A percentile compares a stretch with the other conserved stretches of the same genome.
Conservation (phyloP, 2,329 filamentous ascomycete species). For the Aureobasidium sp. region DNA sequence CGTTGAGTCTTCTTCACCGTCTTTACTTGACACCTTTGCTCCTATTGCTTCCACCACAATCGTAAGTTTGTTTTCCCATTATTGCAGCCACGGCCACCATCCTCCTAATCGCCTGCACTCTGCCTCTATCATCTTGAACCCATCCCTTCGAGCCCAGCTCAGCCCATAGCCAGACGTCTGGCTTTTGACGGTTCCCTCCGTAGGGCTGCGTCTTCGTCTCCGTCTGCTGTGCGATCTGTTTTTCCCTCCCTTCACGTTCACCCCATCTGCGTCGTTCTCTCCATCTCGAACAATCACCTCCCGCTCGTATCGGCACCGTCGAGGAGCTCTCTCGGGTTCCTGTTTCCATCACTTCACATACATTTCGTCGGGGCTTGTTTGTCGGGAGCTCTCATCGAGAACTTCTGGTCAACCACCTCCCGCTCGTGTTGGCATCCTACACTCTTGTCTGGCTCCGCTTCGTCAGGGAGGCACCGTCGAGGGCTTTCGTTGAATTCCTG, state of each 20-base stretch:
- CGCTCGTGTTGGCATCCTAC: too few relatives aligned
- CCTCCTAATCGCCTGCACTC: background rate
- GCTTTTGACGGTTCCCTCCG: background rate
- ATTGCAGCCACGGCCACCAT: background rate
- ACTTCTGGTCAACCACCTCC: too few relatives aligned
- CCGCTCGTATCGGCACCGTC: background rate
- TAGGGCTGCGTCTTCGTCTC: background rate
- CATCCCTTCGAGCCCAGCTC: background rate
- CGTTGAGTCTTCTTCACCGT: background rate
- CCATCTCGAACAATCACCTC: background rate
- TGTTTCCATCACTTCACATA: too few relatives aligned
- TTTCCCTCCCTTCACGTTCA: background rate
- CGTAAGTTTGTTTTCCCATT: background rate
- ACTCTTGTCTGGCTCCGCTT: too few relatives aligned
- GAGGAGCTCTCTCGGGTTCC: too few relatives aligned
- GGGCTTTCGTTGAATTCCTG: too few relatives aligned
- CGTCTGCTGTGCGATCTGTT: background rate
- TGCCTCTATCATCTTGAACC: background rate
- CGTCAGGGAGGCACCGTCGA: too few relatives aligned
- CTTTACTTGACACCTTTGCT: background rate
- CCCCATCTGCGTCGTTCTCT: background rate
- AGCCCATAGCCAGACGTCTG: background rate
- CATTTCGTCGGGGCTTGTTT: too few relatives aligned
- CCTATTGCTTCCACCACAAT: background rate
- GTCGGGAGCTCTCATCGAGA: too few relatives aligned